These are phyloP conservation scores for Phytopythium ostracodes DNA, from an alignment of 352 stramenopile genomes.

Conservation along the genomic window DNA sequence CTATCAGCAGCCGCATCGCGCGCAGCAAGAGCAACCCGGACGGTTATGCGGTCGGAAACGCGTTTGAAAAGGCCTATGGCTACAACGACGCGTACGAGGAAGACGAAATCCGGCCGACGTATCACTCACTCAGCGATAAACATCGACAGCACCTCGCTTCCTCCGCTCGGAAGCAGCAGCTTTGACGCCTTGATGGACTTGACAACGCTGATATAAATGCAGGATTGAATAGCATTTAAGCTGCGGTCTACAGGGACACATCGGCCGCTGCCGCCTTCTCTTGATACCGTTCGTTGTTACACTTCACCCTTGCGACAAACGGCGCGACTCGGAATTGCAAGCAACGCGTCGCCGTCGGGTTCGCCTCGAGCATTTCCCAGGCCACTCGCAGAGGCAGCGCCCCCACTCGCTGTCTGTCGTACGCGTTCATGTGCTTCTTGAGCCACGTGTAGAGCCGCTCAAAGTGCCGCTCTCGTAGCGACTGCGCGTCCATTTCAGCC, in stretches of 20 bases:
- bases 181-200: neutral
- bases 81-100: slow-evolving; percentile 12
- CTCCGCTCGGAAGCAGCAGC: neutral
- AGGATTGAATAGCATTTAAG: neutral
- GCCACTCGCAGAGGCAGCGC: slow-evolving; percentile 28
- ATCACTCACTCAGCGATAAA: slow-evolving; percentile 32
- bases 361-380: slow-evolving; percentile 41
- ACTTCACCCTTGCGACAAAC: slow-evolving; percentile 37
- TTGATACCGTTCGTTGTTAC: slow-evolving; percentile 43
- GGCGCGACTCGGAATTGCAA: slow-evolving; percentile 43
- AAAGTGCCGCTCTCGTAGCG: slow-evolving; percentile 28
- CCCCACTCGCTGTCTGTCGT: slow-evolving; percentile 30
- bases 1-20: neutral
- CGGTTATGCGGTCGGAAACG: slow-evolving; percentile 3
- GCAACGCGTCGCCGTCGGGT: slow-evolving; percentile 36
- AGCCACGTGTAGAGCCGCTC: slow-evolving; percentile 71
- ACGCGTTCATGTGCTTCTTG: slow-evolving; percentile 60
- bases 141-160: slow-evolving; percentile 15
- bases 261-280: slow-evolving; percentile 30
- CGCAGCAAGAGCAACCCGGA: neutral
- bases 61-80: slow-evolving; percentile 5
- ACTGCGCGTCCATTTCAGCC: neutral
- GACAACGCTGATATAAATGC: neutral
- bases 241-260: slow-evolving; percentile 14
- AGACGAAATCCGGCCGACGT: slow-evolving; percentile 13